Conservation (phyloP, 306 rosid species). For the Begonia masoniana region DNA sequence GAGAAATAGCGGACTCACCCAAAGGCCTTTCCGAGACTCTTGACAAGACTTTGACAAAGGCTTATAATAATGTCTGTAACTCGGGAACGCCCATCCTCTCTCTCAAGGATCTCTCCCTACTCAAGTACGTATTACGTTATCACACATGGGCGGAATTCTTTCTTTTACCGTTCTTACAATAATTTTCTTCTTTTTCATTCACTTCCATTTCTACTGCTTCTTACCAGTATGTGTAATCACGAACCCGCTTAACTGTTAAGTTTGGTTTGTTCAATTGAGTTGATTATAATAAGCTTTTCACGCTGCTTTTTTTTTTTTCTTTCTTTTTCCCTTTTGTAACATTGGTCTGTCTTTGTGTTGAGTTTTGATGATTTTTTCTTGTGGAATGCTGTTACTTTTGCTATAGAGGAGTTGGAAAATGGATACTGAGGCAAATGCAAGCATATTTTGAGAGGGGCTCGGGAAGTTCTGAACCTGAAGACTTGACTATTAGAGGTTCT, state of each 20-base stretch:
- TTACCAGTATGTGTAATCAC: background rate
- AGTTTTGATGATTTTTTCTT: too few relatives aligned
- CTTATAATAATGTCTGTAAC: conserved; percentile 56
- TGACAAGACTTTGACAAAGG: conserved; percentile 62
- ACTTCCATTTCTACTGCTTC: background rate
- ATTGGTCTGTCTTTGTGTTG: background rate
- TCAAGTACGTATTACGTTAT: conserved; percentile 36
- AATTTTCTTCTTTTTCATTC: background rate
- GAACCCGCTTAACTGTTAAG: background rate
- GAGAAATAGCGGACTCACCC: conserved; percentile 52
- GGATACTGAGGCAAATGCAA: conserved; percentile 79
- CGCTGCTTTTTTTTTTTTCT: background rate
- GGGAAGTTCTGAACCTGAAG: conserved; percentile 45
- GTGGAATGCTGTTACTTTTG: conserved; percentile 6
- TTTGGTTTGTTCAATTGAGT: background rate
- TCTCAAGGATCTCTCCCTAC: conserved; percentile 55
- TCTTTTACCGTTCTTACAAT: background rate
- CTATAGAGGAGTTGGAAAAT: conserved; percentile 84
- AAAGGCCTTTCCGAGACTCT: conserved; percentile 60
- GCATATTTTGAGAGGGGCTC: conserved; percentile 50
- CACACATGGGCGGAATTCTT: too few relatives aligned
- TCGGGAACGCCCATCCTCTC: conserved; percentile 50
- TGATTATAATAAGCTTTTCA: background rate
- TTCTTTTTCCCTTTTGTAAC: background rate
- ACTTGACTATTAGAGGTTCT: conserved; percentile 36